Evolutionary conservation across 257 asterid genomes (phyloP).

Genomic region (Lycium barbarum): DNA sequence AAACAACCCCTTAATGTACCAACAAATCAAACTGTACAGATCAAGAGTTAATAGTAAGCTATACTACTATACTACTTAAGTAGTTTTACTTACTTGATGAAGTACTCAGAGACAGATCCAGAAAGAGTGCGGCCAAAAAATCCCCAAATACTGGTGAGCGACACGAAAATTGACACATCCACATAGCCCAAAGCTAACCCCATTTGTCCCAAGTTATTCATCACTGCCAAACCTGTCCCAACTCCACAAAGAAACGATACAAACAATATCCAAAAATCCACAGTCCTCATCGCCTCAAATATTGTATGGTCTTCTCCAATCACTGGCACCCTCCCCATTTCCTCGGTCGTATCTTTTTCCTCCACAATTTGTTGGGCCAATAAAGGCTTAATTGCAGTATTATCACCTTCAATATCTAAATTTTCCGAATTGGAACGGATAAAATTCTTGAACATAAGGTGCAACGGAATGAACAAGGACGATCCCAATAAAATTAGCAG

Average conservation of each 20-base stretch:
- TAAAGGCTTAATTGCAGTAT: background rate
- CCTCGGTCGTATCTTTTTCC: background rate
- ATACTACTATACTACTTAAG: too few species aligned
- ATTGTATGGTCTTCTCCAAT: constrained; percentile 39
- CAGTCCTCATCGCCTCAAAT: constrained; percentile 29
- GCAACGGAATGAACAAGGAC: constrained; percentile 33
- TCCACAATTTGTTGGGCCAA: background rate
- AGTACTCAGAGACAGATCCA: constrained; percentile 37
- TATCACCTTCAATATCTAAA: background rate
- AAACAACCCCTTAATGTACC: background rate
- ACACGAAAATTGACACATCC: constrained; percentile 39
- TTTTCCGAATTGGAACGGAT: background rate
- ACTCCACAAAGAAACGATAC: constrained; percentile 42
- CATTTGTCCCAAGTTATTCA: constrained; percentile 37
- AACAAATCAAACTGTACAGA: background rate
- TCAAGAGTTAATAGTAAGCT: background rate
- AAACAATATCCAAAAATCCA: constrained; percentile 40
- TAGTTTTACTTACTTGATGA: constrained; percentile 30
- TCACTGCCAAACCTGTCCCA: constrained; percentile 38
- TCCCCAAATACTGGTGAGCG: constrained; percentile 40
- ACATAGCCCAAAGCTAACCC: constrained; percentile 37
- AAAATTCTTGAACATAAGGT: background rate
- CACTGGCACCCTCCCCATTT: background rate
- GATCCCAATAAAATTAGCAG: constrained; percentile 31
- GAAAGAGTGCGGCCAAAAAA: constrained; percentile 40